phyloP scores from a whole-genome alignment of 768 basidiomycete species.

The Kwoniella botswanensis region DNA sequence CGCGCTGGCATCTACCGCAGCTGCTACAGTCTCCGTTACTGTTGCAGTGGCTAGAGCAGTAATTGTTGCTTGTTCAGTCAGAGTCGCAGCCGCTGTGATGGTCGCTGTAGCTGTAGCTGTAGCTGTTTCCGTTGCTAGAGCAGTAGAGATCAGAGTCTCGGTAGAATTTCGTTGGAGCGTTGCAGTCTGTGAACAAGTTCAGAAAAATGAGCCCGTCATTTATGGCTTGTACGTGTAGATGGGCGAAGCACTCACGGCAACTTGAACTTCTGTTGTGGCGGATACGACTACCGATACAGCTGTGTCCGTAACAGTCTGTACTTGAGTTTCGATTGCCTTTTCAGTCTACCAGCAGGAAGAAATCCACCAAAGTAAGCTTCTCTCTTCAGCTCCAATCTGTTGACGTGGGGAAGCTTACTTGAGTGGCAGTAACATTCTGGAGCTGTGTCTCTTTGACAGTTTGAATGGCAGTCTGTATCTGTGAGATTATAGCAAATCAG shows the following conservation, averaged over 20 bases:
- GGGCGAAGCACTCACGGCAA: constrained; percentile 6
- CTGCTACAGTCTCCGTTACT: constrained; percentile 6
- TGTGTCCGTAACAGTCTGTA: constrained; percentile 7
- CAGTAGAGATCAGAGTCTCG: neutral
- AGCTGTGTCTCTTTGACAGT: constrained; percentile 1
- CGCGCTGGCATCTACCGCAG: constrained; percentile 3
- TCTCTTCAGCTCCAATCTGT: neutral
- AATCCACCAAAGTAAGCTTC: neutral
- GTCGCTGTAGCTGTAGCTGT: constrained; percentile 10
- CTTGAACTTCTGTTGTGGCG: constrained; percentile 5
- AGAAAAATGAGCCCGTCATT: too few species aligned
- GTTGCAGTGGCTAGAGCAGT: constrained; percentile 15
- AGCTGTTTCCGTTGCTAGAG: constrained; percentile 14
- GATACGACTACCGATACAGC: neutral
- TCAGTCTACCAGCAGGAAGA: constrained; percentile 2
- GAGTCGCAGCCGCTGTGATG: constrained; percentile 2
- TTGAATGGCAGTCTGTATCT: constrained; percentile 1
- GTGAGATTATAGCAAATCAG: neutral
- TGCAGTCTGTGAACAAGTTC: constrained; percentile 3
- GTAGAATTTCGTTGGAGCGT: constrained; percentile 11
- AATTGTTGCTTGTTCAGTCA: neutral
- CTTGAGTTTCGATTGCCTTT: constrained; percentile 10
- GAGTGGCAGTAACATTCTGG: constrained; percentile 4
- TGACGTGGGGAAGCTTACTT: neutral
- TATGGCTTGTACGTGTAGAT: too few species aligned